phyloP scores from a whole-genome alignment of 2,329 filamentous ascomycete genomes.

The Mycogone perniciosa region DNA sequence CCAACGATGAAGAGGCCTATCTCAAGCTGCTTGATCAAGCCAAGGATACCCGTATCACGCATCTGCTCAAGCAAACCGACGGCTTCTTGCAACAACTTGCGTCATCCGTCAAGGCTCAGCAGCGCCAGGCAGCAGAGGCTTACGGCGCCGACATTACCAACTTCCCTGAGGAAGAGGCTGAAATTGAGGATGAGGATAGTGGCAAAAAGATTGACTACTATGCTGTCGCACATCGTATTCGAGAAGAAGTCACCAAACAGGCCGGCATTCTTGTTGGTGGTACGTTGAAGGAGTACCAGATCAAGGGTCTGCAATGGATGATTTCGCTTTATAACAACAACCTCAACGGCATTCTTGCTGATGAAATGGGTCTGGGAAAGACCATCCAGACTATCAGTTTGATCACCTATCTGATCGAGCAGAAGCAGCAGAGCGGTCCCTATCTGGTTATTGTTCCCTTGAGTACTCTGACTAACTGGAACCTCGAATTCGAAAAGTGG shows the following conservation, averaged over 20 bases:
- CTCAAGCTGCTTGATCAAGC: slow-evolving; percentile 96
- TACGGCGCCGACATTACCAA: slow-evolving; percentile 60
- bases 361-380: slow-evolving; percentile 99
- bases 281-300: slow-evolving; percentile 90
- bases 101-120: slow-evolving; percentile 88
- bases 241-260: slow-evolving; percentile 82
- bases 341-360: slow-evolving; percentile 94
- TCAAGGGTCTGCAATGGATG: slow-evolving; percentile 99
- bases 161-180: slow-evolving; percentile 56
- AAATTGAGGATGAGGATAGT: slow-evolving; percentile 63
- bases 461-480: slow-evolving; percentile 98
- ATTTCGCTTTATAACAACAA: slow-evolving; percentile 99
- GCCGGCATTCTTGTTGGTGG: slow-evolving; percentile 85
- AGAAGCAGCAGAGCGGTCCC: slow-evolving; percentile 84
- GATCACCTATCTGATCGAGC: slow-evolving; percentile 94
- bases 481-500: slow-evolving; percentile 98
- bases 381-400: slow-evolving; percentile 98
- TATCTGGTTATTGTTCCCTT: slow-evolving; percentile 96
- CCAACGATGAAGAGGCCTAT: slow-evolving; percentile 98
- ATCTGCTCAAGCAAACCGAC: slow-evolving; percentile 93
- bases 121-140: slow-evolving; percentile 71
- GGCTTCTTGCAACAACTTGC: slow-evolving; percentile 95
- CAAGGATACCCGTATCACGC: slow-evolving; percentile 98
- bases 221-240: slow-evolving; percentile 90
- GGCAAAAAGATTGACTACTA: slow-evolving; percentile 95